These are phyloP conservation scores for Mucor sp. DNA, from an alignment of 371 early-diverging fungal genomes.

Conservation along the genomic window DNA sequence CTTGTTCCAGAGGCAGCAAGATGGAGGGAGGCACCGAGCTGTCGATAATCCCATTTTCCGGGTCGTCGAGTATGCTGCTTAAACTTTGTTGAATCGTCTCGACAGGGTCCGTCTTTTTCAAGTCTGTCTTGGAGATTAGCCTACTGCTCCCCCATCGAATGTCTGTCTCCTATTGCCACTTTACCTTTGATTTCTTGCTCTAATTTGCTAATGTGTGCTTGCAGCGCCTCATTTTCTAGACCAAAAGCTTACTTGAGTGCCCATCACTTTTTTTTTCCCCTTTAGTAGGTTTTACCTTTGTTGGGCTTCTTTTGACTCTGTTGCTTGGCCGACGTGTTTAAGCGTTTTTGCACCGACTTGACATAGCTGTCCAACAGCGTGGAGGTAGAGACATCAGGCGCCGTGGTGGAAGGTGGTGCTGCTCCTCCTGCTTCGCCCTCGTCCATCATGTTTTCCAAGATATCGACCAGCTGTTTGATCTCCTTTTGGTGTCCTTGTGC, in stretches of 20 bases:
- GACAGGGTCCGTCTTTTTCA: constrained; percentile 2
- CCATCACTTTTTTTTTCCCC: neutral
- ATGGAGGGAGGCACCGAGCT: constrained; percentile 36
- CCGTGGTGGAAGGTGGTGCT: neutral
- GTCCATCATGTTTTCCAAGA: constrained; percentile 8
- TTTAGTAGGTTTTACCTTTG: constrained; percentile 1
- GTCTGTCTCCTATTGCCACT: too few species aligned
- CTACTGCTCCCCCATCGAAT: neutral
- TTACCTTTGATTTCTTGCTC: constrained; percentile 18
- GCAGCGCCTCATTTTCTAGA: neutral
- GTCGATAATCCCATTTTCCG: constrained; percentile 28
- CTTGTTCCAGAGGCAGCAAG: constrained; percentile 27
- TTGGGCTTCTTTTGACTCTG: neutral
- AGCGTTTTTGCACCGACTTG: constrained; percentile 20
- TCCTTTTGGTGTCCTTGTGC: constrained; percentile 18
- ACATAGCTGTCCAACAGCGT: constrained; percentile 20
- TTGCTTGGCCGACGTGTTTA: neutral
- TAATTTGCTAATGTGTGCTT: constrained; percentile 3
- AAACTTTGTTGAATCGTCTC: constrained; percentile 21
- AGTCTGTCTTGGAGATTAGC: neutral
- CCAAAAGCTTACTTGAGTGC: neutral
- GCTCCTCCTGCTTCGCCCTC: neutral
- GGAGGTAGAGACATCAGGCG: constrained; percentile 19
- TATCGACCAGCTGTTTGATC: constrained; percentile 20
- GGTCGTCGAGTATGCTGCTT: constrained; percentile 28